Evolutionary conservation across 2,329 filamentous ascomycete species (phyloP).

Genomic region (Huntiella abstrusa): DNA sequence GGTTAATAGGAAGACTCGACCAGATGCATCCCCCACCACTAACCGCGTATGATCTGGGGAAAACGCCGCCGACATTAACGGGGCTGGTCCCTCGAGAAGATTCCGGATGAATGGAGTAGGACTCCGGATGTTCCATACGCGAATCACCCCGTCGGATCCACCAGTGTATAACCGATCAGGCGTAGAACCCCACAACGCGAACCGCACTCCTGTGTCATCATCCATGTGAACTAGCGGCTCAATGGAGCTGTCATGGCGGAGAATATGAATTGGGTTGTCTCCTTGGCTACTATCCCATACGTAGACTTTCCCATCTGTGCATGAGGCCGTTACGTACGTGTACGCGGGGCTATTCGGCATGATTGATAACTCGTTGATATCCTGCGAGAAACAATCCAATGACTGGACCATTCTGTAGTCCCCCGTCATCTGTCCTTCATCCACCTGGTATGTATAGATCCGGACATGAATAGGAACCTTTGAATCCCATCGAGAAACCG

Average conservation of each 20-base stretch:
- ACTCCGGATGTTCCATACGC: conserved; percentile 40
- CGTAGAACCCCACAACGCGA: conserved; percentile 40
- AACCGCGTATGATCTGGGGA: conserved; percentile 36
- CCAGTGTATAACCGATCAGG: conserved; percentile 42
- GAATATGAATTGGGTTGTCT: conserved; percentile 35
- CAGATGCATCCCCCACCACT: conserved; percentile 41
- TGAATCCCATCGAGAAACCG: conserved; percentile 30
- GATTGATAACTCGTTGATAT: conserved; percentile 44
- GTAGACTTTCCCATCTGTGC: conserved; percentile 42
- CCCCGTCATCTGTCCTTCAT: background rate
- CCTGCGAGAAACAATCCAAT: conserved; percentile 38
- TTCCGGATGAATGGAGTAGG: conserved; percentile 25
- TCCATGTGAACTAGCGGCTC: conserved; percentile 28
- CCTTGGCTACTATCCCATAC: conserved; percentile 41
- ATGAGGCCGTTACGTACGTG: conserved; percentile 40
- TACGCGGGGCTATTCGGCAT: conserved; percentile 32
- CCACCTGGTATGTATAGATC: conserved; percentile 16
- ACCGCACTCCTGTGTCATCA: conserved; percentile 44
- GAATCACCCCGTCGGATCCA: conserved; percentile 42
- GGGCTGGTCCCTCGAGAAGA: conserved; percentile 34
- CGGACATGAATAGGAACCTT: conserved; percentile 36
- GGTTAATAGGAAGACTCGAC: conserved; percentile 36
- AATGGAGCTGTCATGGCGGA: conserved; percentile 30
- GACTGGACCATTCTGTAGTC: conserved; percentile 27
- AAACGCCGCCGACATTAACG: conserved; percentile 39